phyloP scores from a whole-genome alignment of 495 filamentous ascomycete genomes.

The Barbatosphaeria neglecta region DNA sequence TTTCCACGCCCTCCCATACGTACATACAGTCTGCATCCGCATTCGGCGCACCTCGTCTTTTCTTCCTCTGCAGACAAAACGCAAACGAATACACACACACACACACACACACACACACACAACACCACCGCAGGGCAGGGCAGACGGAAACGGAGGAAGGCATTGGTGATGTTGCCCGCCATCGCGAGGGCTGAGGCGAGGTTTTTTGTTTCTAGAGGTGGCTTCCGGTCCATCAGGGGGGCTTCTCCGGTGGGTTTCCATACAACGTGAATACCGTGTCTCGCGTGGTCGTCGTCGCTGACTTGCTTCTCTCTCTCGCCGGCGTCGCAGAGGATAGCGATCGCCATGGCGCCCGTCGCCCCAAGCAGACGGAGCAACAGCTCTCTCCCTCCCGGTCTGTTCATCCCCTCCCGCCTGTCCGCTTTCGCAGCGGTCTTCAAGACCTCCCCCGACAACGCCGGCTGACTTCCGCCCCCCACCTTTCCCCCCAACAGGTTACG shows the following conservation, averaged over 20 bases:
- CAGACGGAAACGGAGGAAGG: too few species aligned
- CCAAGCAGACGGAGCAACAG: conserved; percentile 43
- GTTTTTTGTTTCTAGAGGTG: neutral
- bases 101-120: too few species aligned
- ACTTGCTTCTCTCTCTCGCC: neutral
- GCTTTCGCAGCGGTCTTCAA: neutral
- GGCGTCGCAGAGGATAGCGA: conserved; percentile 14
- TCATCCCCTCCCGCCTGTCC: conserved; percentile 4
- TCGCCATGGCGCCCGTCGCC: conserved; percentile 44
- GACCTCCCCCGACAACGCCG: neutral
- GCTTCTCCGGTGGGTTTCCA: neutral
- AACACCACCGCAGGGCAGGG: too few species aligned
- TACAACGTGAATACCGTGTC: too few species aligned
- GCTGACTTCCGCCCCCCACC: neutral
- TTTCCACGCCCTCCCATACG: too few species aligned
- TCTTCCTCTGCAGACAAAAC: too few species aligned
- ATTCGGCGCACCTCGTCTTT: too few species aligned
- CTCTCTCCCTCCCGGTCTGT: conserved; percentile 47
- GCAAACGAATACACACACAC: too few species aligned
- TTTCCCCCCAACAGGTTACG: conserved; percentile 70
- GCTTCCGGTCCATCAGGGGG: neutral
- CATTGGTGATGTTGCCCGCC: conserved; percentile 1
- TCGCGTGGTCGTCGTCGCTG: too few species aligned
- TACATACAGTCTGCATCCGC: too few species aligned
- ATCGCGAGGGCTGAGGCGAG: conserved; percentile 1